Evolutionary conservation across 169 alveolate species (phyloP).

Genomic region (Pseudocohnilembus persalinus): DNA sequence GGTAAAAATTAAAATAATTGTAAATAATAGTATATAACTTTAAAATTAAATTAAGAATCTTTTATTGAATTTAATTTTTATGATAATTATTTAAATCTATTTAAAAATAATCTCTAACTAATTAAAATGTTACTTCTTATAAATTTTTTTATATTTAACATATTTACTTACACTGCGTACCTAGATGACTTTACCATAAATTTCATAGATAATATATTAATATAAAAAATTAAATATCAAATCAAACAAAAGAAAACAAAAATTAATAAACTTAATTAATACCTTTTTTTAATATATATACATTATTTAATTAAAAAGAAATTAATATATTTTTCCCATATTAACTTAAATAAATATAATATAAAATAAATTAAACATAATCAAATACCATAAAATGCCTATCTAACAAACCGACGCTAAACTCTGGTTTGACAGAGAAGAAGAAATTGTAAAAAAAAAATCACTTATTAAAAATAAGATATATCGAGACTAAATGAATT

Average conservation of each 20-base stretch:
- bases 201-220: not conserved
- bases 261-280: not conserved
- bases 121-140: too few relatives aligned
- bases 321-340: not conserved
- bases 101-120: too few relatives aligned
- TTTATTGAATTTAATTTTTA: too few relatives aligned
- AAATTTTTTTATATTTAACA: too few relatives aligned
- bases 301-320: not conserved
- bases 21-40: not conserved
- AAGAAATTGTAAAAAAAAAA: constrained; percentile 32
- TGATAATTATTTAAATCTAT: too few relatives aligned
- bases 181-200: too few relatives aligned
- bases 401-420: constrained; percentile 39
- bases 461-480: not conserved
- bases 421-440: constrained; percentile 42
- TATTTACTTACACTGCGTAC: too few relatives aligned
- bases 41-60: not conserved
- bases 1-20: not conserved
- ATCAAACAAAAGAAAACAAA: not conserved
- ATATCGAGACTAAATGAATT: not conserved
- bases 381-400: constrained; percentile 34
- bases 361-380: too few relatives aligned
- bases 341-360: too few relatives aligned
- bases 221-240: too few relatives aligned
- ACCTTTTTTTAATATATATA: not conserved